Percentiles rank a stretch among this genome's conserved stretches.
Conservation (phyloP, 2,329 filamentous ascomycete genomes). For the Sporothrix curviconia region DNA sequence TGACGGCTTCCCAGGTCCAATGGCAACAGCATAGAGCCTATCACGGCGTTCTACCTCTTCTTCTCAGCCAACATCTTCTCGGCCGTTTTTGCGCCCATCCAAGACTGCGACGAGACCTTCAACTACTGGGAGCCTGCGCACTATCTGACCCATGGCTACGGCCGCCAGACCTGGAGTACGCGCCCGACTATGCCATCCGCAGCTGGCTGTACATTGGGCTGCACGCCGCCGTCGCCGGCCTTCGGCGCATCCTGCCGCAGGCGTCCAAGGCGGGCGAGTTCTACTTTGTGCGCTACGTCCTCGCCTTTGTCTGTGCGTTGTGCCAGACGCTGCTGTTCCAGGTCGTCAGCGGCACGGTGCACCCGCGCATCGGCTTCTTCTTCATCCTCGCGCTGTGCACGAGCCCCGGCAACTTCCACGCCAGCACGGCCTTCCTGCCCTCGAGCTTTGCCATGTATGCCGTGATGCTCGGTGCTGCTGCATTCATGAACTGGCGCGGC, state of each 20-base stretch:
- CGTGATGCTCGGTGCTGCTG: conserved; percentile 74
- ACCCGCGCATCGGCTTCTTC: conserved; percentile 75
- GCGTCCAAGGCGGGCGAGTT: conserved; percentile 67
- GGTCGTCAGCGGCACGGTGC: conserved; percentile 67
- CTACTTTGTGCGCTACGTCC: conserved; percentile 71
- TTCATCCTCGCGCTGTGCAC: conserved; percentile 71
- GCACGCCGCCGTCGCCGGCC: conserved; percentile 65
- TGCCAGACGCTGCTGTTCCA: conserved; percentile 79
- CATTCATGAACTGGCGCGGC: conserved; percentile 84
- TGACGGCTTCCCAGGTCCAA: conserved; percentile 27
- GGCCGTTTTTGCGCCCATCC: conserved; percentile 79
- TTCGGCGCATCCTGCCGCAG: conserved; percentile 57
- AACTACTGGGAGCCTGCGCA: conserved; percentile 99
- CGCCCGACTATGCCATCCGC: conserved; percentile 85
- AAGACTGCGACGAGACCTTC: conserved; percentile 97
- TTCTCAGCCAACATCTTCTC: conserved; percentile 66
- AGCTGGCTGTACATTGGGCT: conserved; percentile 87
- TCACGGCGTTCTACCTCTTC: conserved; percentile 75
- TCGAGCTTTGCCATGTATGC: conserved; percentile 97
- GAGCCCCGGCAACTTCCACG: conserved; percentile 90
- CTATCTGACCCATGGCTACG: conserved; percentile 87
- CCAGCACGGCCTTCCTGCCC: conserved; percentile 78
- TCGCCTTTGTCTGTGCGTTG: conserved; percentile 70
- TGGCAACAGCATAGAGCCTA: conserved; percentile 61
- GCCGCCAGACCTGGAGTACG: conserved; percentile 97